Evolutionary conservation across 352 stramenopile genomes (phyloP).

Genomic region (Globisporangium spiculum): DNA sequence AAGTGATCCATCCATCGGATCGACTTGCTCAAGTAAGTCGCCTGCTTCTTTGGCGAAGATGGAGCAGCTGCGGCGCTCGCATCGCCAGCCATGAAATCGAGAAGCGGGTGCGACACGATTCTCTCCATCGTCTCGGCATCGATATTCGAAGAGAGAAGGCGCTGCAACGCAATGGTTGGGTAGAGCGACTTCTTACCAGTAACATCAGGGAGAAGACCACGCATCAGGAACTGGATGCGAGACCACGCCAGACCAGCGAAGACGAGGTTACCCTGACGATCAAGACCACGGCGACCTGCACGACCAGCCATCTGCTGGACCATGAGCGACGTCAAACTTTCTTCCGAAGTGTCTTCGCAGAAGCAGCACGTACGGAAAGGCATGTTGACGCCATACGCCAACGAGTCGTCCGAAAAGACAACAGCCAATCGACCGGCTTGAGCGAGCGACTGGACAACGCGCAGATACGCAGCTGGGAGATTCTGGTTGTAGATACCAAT

Average conservation of each 20-base stretch:
- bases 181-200: slow-evolving; percentile 91
- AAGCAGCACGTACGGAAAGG: slow-evolving; percentile 98
- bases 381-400: slow-evolving; percentile 99
- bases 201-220: slow-evolving; percentile 93
- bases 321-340: slow-evolving; percentile 95
- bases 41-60: slow-evolving; percentile 30
- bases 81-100: slow-evolving; percentile 62
- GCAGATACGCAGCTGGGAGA: slow-evolving; percentile 94
- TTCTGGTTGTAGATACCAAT: slow-evolving; percentile 99
- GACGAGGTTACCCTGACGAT: slow-evolving; percentile 96
- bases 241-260: slow-evolving; percentile 94
- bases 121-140: slow-evolving; percentile 88
- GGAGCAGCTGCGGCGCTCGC: slow-evolving; percentile 14
- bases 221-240: slow-evolving; percentile 97
- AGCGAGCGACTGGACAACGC: slow-evolving; percentile 95
- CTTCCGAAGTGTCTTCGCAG: slow-evolving; percentile 94
- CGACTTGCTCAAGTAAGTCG: slow-evolving; percentile 86
- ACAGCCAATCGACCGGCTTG: slow-evolving; percentile 96
- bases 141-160: slow-evolving; percentile 89
- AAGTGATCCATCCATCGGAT: slow-evolving; percentile 92
- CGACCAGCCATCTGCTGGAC: slow-evolving; percentile 99
- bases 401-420: slow-evolving; percentile 97
- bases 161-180: slow-evolving; percentile 92
- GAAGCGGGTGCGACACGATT: slow-evolving; percentile 81
- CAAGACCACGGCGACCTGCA: slow-evolving; percentile 96